Conservation (phyloP, 495 filamentous ascomycete genomes). For the Aspergillus incahuasiensis region DNA sequence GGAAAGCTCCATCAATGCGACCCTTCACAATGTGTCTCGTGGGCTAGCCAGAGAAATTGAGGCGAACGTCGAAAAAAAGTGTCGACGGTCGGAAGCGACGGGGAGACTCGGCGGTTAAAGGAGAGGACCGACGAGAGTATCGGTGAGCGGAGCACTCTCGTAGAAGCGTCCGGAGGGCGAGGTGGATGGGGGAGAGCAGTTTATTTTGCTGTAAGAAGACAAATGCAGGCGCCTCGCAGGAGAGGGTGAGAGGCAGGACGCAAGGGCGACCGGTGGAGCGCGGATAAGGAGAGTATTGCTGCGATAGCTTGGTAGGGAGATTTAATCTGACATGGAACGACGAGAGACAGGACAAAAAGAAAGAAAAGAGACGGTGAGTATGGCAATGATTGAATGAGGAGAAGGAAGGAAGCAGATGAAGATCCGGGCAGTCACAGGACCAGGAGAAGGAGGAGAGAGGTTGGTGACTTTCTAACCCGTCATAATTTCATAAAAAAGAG, state of each 20-base stretch:
- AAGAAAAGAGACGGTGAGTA: neutral
- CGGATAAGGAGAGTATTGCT: slow-evolving; percentile 6
- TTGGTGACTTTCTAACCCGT: neutral
- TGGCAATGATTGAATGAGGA: neutral
- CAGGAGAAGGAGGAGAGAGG: neutral
- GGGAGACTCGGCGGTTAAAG: slow-evolving; percentile 2
- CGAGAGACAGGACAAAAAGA: slow-evolving; percentile 4
- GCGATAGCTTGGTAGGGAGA: neutral
- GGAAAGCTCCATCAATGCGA: slow-evolving; percentile 22
- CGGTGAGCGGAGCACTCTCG: slow-evolving; percentile 12
- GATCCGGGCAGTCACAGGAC: neutral
- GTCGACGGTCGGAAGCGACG: neutral
- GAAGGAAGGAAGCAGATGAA: neutral
- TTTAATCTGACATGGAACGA: neutral
- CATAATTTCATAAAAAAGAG: neutral
- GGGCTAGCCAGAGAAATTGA: neutral
- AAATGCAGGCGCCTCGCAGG: slow-evolving; percentile 1
- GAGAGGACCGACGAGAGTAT: slow-evolving; percentile 11
- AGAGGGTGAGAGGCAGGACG: slow-evolving; percentile 12
- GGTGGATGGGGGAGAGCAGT: neutral
- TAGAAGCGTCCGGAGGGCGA: slow-evolving; percentile 1
- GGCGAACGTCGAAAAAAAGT: neutral
- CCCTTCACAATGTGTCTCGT: neutral
- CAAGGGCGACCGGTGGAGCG: slow-evolving; percentile 19
- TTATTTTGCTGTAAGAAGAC: neutral